Evolutionary conservation across 192 early-diverging fungal species (phyloP).

Genomic region (Linnemannia schmuckeri): DNA sequence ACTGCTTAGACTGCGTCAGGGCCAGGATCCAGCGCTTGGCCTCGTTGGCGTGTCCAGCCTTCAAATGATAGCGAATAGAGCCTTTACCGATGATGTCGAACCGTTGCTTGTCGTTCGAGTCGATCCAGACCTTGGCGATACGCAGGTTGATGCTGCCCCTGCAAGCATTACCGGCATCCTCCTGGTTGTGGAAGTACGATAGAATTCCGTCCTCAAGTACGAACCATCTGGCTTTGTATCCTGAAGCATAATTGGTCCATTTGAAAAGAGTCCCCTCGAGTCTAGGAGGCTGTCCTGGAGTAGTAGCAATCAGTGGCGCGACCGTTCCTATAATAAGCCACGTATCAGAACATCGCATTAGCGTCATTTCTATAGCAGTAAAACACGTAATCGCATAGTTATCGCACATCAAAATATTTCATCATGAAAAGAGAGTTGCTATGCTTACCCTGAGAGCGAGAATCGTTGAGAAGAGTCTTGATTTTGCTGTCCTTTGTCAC

Average conservation of each 20-base stretch:
- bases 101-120: constrained; percentile 73
- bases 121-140: constrained; percentile 75
- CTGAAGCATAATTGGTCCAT: constrained; percentile 89
- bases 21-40: constrained; percentile 89
- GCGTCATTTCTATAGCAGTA: no score
- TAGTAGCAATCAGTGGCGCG: constrained; percentile 62
- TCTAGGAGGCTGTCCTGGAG: constrained; percentile 70
- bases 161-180: constrained; percentile 81
- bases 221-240: constrained; percentile 87
- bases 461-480: constrained; percentile 62
- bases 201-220: constrained; percentile 83
- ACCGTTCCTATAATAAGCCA: constrained; percentile 56
- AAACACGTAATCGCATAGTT: no score
- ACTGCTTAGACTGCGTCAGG: constrained; percentile 83
- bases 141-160: constrained; percentile 85
- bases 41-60: constrained; percentile 73
- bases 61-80: constrained; percentile 77
- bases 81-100: constrained; percentile 88
- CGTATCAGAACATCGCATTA: background rate
- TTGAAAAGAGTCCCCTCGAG: constrained; percentile 78
- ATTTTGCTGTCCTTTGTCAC: constrained; percentile 65
- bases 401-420: background rate
- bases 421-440: background rate
- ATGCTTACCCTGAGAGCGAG: constrained; percentile 42
- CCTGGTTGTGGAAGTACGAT: constrained; percentile 87